These are phyloP conservation scores for Penicillium sp. DNA, from an alignment of 2,329 filamentous ascomycete species.

Conservation along the genomic window DNA sequence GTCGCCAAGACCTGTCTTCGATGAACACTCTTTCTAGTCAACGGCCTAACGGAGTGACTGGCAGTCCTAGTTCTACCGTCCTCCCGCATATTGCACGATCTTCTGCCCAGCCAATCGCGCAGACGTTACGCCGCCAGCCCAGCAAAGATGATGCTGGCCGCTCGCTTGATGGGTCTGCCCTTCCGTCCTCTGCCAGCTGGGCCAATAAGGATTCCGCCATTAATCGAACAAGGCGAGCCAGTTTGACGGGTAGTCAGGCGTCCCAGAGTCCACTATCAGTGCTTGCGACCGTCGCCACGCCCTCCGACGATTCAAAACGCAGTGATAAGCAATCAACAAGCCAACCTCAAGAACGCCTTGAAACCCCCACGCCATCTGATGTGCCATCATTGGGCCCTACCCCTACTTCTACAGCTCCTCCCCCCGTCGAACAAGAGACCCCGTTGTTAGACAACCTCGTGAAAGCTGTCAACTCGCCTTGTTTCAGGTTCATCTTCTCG, in stretches of 20 bases:
- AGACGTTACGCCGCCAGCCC: conserved; percentile 72
- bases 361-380: conserved; percentile 31
- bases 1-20: conserved; percentile 88
- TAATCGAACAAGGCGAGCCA: conserved; percentile 70
- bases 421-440: conserved; percentile 31
- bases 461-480: conserved; percentile 52
- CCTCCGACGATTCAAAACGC: conserved; percentile 41
- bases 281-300: conserved; percentile 49
- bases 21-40: conserved; percentile 89
- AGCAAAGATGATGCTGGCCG: conserved; percentile 74
- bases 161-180: conserved; percentile 78
- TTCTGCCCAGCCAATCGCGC: conserved; percentile 56
- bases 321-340: conserved; percentile 36
- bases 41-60: conserved; percentile 50
- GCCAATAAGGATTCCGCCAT: conserved; percentile 70
- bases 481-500: conserved; percentile 62
- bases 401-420: conserved; percentile 25
- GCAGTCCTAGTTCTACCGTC: conserved; percentile 31
- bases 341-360: conserved; percentile 30
- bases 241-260: conserved; percentile 79
- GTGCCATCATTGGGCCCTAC: conserved; percentile 27
- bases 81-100: conserved; percentile 52
- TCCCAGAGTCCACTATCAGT: conserved; percentile 76
- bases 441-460: conserved; percentile 48
- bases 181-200: conserved; percentile 94